Base-by-base conservation (phyloP, 129 eudicot species). In the Flaveria ramosissima region DNA sequence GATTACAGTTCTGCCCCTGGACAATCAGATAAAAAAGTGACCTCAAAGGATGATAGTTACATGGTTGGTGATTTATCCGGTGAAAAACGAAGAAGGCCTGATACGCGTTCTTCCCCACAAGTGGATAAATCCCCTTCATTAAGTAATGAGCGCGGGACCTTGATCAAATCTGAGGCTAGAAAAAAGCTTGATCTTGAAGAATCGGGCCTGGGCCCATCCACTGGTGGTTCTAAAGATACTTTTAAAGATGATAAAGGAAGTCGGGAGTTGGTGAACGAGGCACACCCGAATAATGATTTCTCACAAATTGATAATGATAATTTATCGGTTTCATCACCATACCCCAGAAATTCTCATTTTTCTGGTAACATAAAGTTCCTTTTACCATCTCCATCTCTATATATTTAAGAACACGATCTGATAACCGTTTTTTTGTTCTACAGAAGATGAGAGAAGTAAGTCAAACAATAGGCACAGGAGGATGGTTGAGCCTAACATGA, bases 121-220 rank as follows among this genome's bases (percentile, higher is more conserved):
- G 80, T 84, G 15, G 92, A 88, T 61, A 88, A 84, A 75, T 92
- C 98, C 7, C 98, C 98, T 2, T 83, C 96, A 24, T 85, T 92
- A 23, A 89, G 84, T 66, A 60, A 68, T 26, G 97, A 92, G n/a
- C 87, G 90, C 64, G 81, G 87, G 83, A 84, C 83, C 76, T 66
- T 78, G 68, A 86, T 57, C 47, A 84, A 91, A 76, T 59, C 91
- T 53, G 88, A 85, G 64, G 86, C 81, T 65, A 83, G 90, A 78
- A 82, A 89, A 74, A 86, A 81, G 75, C 81, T 83, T 63, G 98
- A 90, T 70, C 74, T 76, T 61, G 96, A 90, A 72, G 96, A 93
- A 16, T 80, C 87, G 1, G 92, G 90, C 73, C 89, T 87, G 2
- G 92, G 92, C 71, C 92, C 68, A 67, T 81, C 92, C 75, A 85